Conservation (phyloP, 2,329 filamentous ascomycete genomes). For the Arthrobotrys conoides region DNA sequence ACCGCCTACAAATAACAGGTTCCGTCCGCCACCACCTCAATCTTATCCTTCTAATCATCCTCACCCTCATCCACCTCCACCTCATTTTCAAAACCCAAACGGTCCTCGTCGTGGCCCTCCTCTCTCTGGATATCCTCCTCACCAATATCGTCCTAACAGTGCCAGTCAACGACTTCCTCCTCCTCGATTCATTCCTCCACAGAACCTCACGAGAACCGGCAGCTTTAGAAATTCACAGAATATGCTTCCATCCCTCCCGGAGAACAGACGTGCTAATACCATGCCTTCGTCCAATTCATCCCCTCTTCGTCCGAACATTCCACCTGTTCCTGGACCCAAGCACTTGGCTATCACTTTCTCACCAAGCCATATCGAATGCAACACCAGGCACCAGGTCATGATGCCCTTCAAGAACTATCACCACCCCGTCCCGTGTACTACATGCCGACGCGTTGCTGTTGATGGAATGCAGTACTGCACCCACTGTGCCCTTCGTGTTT, state of each 20-base stretch:
- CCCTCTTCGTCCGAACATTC: slow-evolving; percentile 49
- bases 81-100: slow-evolving; percentile 52
- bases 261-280: slow-evolving; percentile 52
- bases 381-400: slow-evolving; percentile 45
- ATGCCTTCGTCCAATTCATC: slow-evolving; percentile 21
- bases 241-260: slow-evolving; percentile 53
- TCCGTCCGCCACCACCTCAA: slow-evolving; percentile 38
- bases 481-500: slow-evolving; percentile 55
- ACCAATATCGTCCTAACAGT: slow-evolving; percentile 43
- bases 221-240: slow-evolving; percentile 43
- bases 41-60: slow-evolving; percentile 27
- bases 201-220: slow-evolving; percentile 14
- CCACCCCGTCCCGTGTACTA: slow-evolving; percentile 54
- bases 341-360: slow-evolving; percentile 48
- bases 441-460: slow-evolving; percentile 41
- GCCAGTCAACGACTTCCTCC: slow-evolving; percentile 45
- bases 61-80: not conserved
- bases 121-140: slow-evolving; percentile 22
- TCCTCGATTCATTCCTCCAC: slow-evolving; percentile 40
- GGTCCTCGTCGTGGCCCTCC: slow-evolving; percentile 35
- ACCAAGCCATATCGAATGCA: slow-evolving; percentile 55
- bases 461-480: slow-evolving; percentile 57
- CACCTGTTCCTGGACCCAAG: slow-evolving; percentile 53
- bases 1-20: slow-evolving; percentile 43
- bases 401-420: slow-evolving; percentile 56